These are phyloP conservation scores for Rubia yunnanensis DNA, from an alignment of 257 asterid species.

Conservation along the genomic window DNA sequence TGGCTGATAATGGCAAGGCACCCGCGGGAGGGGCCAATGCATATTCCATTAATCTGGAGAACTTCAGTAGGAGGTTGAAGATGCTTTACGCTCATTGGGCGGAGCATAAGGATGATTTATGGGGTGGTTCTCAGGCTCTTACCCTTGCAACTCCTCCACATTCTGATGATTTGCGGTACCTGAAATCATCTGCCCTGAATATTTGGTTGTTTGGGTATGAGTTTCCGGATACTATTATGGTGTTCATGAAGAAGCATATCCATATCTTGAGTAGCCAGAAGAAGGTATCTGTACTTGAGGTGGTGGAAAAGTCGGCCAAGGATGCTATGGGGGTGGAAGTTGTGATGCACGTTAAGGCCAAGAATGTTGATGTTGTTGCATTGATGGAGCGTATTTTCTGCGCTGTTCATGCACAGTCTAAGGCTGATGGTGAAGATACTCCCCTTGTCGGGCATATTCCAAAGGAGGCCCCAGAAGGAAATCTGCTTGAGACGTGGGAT, in stretches of 20 bases:
- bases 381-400: conserved; percentile 37
- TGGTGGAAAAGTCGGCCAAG: conserved; percentile 39
- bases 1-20: conserved; percentile 37
- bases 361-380: conserved; percentile 37
- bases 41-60: conserved; percentile 35
- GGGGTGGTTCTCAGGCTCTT: conserved; percentile 50
- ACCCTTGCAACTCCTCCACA: conserved; percentile 53
- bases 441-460: conserved; percentile 39
- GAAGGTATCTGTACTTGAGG: conserved; percentile 46
- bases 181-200: conserved; percentile 49
- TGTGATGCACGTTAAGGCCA: conserved; percentile 40
- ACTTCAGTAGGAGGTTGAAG: conserved; percentile 38
- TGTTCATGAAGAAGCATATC: conserved; percentile 39
- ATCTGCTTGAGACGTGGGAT: conserved; percentile 44
- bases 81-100: conserved; percentile 48
- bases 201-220: conserved; percentile 70
- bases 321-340: conserved; percentile 31
- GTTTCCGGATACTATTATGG: conserved; percentile 65
- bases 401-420: conserved; percentile 25
- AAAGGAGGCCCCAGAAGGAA: conserved; percentile 64
- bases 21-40: conserved; percentile 24
- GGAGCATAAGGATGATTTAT: conserved; percentile 31
- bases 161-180: conserved; percentile 59
- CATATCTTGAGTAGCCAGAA: conserved; percentile 52
- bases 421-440: conserved; percentile 17